Evolutionary conservation across 371 early-diverging fungal species (phyloP).

Genomic region (Mucor racemosus): DNA sequence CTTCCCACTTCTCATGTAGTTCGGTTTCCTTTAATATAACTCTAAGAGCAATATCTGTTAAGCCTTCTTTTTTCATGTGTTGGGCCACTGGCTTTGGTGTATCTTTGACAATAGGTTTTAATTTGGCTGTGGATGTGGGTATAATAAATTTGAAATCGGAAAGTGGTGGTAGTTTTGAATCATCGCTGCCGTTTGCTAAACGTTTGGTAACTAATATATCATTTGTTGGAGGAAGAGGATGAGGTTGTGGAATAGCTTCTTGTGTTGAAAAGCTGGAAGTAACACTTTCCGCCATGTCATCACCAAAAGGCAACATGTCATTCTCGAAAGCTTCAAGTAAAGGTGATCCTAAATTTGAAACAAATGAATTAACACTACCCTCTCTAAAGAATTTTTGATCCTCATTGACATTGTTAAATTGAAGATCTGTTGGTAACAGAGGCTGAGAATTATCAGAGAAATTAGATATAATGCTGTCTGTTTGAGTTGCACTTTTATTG

Average conservation of each 20-base stretch:
- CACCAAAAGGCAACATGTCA: background rate
- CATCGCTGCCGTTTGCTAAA: background rate
- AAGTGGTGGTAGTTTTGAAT: background rate
- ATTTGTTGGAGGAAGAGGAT: background rate
- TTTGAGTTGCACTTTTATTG: background rate
- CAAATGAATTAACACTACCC: background rate
- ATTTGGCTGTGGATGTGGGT: background rate
- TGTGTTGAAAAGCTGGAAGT: background rate
- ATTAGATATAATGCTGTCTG: constrained; percentile 7
- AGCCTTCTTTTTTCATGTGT: background rate
- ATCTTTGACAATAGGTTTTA: background rate
- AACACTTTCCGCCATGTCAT: background rate
- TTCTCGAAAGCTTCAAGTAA: background rate
- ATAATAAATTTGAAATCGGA: background rate
- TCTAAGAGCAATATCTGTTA: background rate
- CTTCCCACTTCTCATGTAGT: background rate
- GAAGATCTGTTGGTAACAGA: background rate
- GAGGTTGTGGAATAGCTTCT: background rate
- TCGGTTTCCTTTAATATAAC: background rate
- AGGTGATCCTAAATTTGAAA: background rate
- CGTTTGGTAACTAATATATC: background rate
- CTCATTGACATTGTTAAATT: background rate
- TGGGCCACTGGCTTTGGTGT: background rate
- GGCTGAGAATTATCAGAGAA: background rate
- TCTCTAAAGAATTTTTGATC: background rate